A percentile compares a stretch with the other conserved stretches of the same genome.
These are phyloP conservation scores for Hondaea fermentalgiana DNA, from an alignment of 108 stramenopile genomes.

Conservation along the genomic window DNA sequence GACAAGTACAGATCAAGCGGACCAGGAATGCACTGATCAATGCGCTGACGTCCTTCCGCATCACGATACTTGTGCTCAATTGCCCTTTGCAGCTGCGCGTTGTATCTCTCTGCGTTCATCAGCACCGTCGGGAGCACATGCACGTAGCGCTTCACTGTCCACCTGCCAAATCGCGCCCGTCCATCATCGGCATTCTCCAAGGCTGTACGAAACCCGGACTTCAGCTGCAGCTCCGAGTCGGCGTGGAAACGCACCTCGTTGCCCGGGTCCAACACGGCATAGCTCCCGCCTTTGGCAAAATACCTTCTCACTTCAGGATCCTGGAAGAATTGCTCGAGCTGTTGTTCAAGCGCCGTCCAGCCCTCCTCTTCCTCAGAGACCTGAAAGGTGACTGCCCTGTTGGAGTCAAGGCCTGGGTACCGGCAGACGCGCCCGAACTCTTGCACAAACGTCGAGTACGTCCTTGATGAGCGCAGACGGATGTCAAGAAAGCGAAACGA, in stretches of 20 bases:
- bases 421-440: conserved; percentile 21
- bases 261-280: not conserved
- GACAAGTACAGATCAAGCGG: not conserved
- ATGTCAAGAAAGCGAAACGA: not conserved
- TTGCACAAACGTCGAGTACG: not conserved
- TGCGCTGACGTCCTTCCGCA: not conserved
- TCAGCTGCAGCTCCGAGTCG: not conserved
- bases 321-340: not conserved
- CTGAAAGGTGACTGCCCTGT: not conserved
- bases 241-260: not conserved
- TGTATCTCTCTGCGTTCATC: not conserved
- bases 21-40: not conserved
- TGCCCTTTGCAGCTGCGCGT: not conserved
- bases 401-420: not conserved
- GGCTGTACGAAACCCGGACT: not conserved
- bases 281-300: not conserved
- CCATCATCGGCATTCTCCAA: not conserved
- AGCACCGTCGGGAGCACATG: not conserved
- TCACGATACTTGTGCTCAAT: not conserved
- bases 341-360: not conserved
- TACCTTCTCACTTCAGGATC: not conserved
- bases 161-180: not conserved
- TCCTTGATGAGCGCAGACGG: not conserved
- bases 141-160: not conserved
- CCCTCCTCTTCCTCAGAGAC: not conserved